Conservation (phyloP, 108 stramenopile species). For the Nannochloropsis gaditana region DNA sequence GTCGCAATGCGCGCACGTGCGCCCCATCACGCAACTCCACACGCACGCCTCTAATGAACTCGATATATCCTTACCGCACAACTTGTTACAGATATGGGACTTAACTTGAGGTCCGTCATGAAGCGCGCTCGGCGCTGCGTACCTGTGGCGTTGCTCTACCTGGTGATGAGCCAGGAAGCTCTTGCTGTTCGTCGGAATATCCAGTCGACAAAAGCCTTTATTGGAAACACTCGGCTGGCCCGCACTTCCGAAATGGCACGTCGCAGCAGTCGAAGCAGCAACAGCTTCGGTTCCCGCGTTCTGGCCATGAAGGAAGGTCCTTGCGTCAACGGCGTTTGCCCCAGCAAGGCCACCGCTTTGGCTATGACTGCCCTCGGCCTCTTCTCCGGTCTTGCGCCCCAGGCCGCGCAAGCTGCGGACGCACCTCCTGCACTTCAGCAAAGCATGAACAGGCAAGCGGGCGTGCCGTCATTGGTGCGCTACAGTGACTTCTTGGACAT, state of each 20-base stretch:
- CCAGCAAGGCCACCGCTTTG: slow-evolving; percentile 16
- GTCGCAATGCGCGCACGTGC: neutral
- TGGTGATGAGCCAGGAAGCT: slow-evolving; percentile 19
- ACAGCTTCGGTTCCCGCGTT: neutral
- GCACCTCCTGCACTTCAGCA: neutral
- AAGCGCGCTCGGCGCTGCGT: neutral
- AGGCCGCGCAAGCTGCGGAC: neutral
- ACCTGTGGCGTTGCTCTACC: slow-evolving; percentile 9
- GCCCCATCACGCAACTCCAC: neutral
- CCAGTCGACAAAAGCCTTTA: neutral
- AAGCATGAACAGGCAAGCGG: neutral
- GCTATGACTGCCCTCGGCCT: neutral
- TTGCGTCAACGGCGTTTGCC: neutral
- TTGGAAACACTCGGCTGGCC: slow-evolving; percentile 5
- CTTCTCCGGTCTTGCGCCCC: neutral
- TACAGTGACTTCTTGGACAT: slow-evolving; percentile 48
- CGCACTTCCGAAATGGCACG: neutral
- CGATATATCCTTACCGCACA: no score
- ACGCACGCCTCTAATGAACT: neutral
- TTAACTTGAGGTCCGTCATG: neutral
- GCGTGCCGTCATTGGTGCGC: slow-evolving; percentile 24
- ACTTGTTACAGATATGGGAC: neutral
- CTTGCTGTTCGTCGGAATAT: neutral
- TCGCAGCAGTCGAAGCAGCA: slow-evolving; percentile 1
- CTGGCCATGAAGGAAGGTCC: neutral